phyloP scores from a whole-genome alignment of 192 early-diverging fungal species.

The Entomortierella beljakovae region DNA sequence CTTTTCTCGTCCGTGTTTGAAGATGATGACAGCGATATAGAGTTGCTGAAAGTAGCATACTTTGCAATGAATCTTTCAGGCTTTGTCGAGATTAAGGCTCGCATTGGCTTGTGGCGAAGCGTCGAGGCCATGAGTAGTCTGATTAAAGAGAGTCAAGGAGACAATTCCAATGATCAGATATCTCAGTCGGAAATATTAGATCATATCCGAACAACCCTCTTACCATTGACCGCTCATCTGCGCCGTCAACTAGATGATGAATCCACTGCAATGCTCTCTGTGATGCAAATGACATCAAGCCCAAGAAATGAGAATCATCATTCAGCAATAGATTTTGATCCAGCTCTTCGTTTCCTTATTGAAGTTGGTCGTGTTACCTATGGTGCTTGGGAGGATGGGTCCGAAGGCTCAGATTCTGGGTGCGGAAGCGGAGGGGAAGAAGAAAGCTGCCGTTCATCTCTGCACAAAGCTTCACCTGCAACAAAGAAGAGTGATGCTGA shows the following conservation, averaged over 20 bases:
- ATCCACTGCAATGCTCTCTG: slow-evolving; percentile 34
- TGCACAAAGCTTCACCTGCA: not conserved
- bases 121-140: slow-evolving; percentile 39
- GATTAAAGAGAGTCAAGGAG: slow-evolving; percentile 16
- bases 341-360: slow-evolving; percentile 45
- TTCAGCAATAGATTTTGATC: slow-evolving; percentile 33
- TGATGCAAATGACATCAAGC: slow-evolving; percentile 36
- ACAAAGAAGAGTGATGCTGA: slow-evolving; percentile 51
- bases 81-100: slow-evolving; percentile 52
- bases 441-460: not conserved
- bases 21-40: slow-evolving; percentile 34
- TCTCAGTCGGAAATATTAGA: slow-evolving; percentile 48
- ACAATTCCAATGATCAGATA: slow-evolving; percentile 2
- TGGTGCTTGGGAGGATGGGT: slow-evolving; percentile 50
- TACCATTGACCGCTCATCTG: slow-evolving; percentile 44
- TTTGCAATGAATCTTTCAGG: slow-evolving; percentile 52
- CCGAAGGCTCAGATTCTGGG: slow-evolving; percentile 47
- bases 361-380: slow-evolving; percentile 46
- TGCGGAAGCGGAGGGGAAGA: slow-evolving; percentile 49
- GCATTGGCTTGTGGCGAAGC: slow-evolving; percentile 47
- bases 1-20: not conserved
- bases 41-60: slow-evolving; percentile 34
- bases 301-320: slow-evolving; percentile 23
- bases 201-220: slow-evolving; percentile 45
- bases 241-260: slow-evolving; percentile 50